Conservation (phyloP, 805 yeast genomes). For the Starmerella apicola region DNA sequence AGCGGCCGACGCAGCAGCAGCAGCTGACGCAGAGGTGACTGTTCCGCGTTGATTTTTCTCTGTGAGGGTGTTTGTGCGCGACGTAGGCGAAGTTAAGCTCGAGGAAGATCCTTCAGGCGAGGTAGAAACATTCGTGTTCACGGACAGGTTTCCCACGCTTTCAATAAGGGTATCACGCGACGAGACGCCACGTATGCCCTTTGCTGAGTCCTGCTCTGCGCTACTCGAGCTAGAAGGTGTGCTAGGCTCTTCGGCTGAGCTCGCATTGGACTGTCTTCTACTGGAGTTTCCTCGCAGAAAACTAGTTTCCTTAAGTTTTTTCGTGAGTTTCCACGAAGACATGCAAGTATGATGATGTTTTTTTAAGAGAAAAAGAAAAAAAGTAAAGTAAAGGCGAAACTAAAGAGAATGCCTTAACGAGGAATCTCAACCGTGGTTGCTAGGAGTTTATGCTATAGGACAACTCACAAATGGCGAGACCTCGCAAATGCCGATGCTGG, state of each 20-base stretch:
- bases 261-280: background rate
- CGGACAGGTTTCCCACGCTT: background rate
- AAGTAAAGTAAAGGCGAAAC: too few species aligned
- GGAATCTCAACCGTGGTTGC: too few species aligned
- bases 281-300: conserved; percentile 22
- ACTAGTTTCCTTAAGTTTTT: conserved; percentile 34
- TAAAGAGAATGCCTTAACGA: too few species aligned
- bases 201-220: background rate
- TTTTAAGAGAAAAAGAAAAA: too few species aligned
- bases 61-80: conserved; percentile 15
- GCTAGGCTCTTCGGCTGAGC: background rate
- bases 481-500: too few species aligned
- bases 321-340: conserved; percentile 36
- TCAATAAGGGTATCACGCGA: conserved; percentile 13
- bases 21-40: background rate
- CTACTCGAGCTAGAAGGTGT: background rate
- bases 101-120: conserved; percentile 1
- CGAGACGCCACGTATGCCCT: background rate
- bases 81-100: background rate
- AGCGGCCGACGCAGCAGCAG: background rate
- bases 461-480: too few species aligned
- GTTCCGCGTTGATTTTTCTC: background rate
- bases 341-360: conserved; percentile 1
- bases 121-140: background rate
- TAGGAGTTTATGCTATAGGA: too few species aligned